Conservation (phyloP, 495 filamentous ascomycete genomes). For the Acidiella bohemica region DNA sequence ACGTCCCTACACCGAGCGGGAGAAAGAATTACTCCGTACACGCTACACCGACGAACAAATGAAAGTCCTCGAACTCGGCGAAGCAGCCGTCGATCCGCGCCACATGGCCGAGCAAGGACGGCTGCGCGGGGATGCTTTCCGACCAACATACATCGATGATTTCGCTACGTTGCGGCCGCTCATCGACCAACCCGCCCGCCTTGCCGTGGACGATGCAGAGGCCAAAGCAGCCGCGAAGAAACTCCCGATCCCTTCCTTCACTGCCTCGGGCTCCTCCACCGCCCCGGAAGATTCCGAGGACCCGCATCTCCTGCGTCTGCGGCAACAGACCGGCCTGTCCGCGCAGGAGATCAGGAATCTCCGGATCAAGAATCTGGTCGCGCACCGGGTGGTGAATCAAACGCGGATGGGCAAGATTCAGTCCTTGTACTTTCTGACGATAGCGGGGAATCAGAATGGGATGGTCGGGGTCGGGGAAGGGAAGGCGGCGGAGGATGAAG, state of each 20-base stretch:
- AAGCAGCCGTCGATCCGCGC: conserved; percentile 61
- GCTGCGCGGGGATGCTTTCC: conserved; percentile 55
- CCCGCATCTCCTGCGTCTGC: conserved; percentile 44
- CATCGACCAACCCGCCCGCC: conserved; percentile 44
- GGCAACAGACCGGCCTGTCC: conserved; percentile 55
- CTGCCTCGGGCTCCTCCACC: conserved; percentile 2
- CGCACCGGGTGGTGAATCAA: conserved; percentile 70
- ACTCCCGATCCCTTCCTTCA: conserved; percentile 12
- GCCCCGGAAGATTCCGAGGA: conserved; percentile 27
- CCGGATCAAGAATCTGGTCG: conserved; percentile 51
- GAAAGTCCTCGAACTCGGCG: conserved; percentile 72
- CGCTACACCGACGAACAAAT: conserved; percentile 72
- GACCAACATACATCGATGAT: conserved; percentile 72
- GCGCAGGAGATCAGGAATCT: conserved; percentile 41
- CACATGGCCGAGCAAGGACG: conserved; percentile 63
- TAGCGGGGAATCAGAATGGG: conserved; percentile 76
- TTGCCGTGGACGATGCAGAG: conserved; percentile 23
- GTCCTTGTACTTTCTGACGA: conserved; percentile 51
- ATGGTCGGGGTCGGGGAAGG: conserved; percentile 79
- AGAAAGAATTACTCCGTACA: conserved; percentile 47
- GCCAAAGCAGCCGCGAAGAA: conserved; percentile 3
- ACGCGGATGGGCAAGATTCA: conserved; percentile 88
- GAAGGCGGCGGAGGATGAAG: conserved; percentile 59
- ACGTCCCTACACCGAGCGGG: conserved; percentile 51
- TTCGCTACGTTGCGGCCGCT: conserved; percentile 44